Percentiles rank a stretch among this genome's conserved stretches.
These are phyloP conservation scores for Dothideomycetes sp. DNA, from an alignment of 2,329 filamentous ascomycete species.

Conservation along the genomic window DNA sequence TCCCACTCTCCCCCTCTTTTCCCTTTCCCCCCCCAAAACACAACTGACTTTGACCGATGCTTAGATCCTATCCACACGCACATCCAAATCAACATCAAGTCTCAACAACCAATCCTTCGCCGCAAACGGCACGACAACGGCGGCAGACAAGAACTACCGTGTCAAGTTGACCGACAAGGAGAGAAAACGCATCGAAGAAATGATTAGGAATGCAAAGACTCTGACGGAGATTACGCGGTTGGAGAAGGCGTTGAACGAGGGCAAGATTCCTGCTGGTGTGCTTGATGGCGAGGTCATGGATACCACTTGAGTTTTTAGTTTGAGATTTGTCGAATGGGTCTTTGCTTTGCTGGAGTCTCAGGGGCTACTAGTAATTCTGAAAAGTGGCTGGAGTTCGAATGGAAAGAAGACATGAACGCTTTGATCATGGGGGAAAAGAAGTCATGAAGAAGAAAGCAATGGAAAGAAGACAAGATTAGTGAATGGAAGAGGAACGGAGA, in stretches of 20 bases:
- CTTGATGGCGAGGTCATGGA: constrained; percentile 26
- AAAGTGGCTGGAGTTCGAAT: no score
- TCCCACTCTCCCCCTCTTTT: background rate
- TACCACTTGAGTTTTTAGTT: constrained; percentile 22
- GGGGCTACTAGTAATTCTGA: no score
- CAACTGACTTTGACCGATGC: constrained; percentile 21
- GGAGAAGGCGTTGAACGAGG: constrained; percentile 88
- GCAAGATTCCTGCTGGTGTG: constrained; percentile 55
- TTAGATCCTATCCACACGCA: constrained; percentile 73
- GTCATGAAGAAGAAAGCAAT: no score
- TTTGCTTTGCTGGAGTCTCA: no score
- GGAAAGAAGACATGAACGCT: no score
- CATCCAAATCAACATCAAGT: constrained; percentile 59
- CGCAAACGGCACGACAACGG: constrained; percentile 33
- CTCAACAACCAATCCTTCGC: constrained; percentile 29
- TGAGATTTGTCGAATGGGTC: no score
- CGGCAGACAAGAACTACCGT: constrained; percentile 29
- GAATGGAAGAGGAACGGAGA: no score
- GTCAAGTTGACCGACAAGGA: constrained; percentile 68
- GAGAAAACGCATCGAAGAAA: constrained; percentile 71
- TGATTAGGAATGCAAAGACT: constrained; percentile 82
- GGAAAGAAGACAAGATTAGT: no score
- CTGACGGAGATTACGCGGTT: constrained; percentile 81
- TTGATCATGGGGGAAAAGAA: no score
- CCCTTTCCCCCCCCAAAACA: background rate